phyloP scores from a whole-genome alignment of 805 yeast species.

The Saturnispora serradocipensis region DNA sequence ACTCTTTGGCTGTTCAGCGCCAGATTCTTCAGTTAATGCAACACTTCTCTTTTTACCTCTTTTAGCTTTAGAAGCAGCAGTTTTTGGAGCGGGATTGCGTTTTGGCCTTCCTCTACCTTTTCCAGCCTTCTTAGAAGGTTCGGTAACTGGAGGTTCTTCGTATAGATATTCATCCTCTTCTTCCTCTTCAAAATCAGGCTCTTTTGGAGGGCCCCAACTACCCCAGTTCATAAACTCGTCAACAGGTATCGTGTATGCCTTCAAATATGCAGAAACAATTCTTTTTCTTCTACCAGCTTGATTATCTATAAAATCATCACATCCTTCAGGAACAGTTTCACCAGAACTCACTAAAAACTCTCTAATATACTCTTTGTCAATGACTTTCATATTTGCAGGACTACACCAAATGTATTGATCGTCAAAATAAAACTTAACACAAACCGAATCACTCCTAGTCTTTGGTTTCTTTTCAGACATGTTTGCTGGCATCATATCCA shows the following conservation, averaged over 20 bases:
- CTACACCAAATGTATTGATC: conserved; percentile 65
- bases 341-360: conserved; percentile 21
- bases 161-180: conserved; percentile 8
- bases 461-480: conserved; percentile 45
- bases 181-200: conserved; percentile 11
- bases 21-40: conserved; percentile 12
- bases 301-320: conserved; percentile 2
- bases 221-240: conserved; percentile 38
- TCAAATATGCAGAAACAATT: conserved; percentile 24
- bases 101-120: conserved; percentile 4
- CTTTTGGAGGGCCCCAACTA: conserved; percentile 32
- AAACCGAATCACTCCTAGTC: conserved; percentile 26
- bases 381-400: conserved; percentile 38
- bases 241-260: conserved; percentile 36
- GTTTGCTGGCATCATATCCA: conserved; percentile 47
- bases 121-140: conserved; percentile 1
- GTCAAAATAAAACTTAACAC: conserved; percentile 62
- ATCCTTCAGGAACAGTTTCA: conserved; percentile 21
- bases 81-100: conserved; percentile 11
- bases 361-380: conserved; percentile 35
- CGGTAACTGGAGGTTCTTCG: neutral
- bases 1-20: neutral
- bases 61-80: conserved; percentile 16
- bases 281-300: conserved; percentile 16
- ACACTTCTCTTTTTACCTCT: conserved; percentile 12